phyloP scores from a whole-genome alignment of 495 filamentous ascomycete genomes.

The Thermochaetoides thermophila region DNA sequence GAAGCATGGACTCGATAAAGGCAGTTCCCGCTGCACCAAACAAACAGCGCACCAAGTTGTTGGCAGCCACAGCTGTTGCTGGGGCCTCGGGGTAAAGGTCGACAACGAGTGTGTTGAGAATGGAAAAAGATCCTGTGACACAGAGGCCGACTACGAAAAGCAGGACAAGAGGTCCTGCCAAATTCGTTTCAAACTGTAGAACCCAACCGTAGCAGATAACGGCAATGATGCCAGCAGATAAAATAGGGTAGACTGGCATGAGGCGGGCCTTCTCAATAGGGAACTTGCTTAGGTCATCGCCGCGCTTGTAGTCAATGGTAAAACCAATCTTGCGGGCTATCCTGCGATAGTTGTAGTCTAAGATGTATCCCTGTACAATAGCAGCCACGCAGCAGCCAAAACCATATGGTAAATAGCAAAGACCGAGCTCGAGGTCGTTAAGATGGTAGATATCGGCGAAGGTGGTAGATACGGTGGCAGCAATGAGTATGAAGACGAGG shows the following conservation, averaged over 20 bases:
- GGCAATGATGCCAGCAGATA: conserved; percentile 25
- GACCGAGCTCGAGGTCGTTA: conserved; percentile 50
- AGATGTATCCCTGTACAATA: conserved; percentile 44
- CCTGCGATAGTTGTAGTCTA: conserved; percentile 43
- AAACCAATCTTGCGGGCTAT: conserved; percentile 33
- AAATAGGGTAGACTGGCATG: conserved; percentile 34
- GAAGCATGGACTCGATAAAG: conserved; percentile 29
- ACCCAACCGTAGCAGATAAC: conserved; percentile 46
- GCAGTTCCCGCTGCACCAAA: conserved; percentile 30
- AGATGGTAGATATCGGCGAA: conserved; percentile 48
- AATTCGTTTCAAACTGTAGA: conserved; percentile 27
- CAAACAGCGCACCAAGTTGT: conserved; percentile 32
- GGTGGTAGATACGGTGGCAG: conserved; percentile 41
- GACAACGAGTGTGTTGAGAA: conserved; percentile 32
- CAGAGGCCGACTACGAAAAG: conserved; percentile 39
- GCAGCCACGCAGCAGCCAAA: conserved; percentile 53
- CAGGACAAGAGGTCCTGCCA: conserved; percentile 38
- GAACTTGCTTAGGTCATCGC: conserved; percentile 39
- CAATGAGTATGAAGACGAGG: conserved; percentile 29
- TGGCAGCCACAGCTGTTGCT: conserved; percentile 32
- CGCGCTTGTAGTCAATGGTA: conserved; percentile 33
- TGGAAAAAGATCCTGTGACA: conserved; percentile 39
- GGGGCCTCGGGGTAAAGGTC: conserved; percentile 32
- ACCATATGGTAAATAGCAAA: conserved; percentile 47
- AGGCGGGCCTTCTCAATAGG: conserved; percentile 52